phyloP scores from a whole-genome alignment of 305 asterid genomes.

The Monarda citriodora region DNA sequence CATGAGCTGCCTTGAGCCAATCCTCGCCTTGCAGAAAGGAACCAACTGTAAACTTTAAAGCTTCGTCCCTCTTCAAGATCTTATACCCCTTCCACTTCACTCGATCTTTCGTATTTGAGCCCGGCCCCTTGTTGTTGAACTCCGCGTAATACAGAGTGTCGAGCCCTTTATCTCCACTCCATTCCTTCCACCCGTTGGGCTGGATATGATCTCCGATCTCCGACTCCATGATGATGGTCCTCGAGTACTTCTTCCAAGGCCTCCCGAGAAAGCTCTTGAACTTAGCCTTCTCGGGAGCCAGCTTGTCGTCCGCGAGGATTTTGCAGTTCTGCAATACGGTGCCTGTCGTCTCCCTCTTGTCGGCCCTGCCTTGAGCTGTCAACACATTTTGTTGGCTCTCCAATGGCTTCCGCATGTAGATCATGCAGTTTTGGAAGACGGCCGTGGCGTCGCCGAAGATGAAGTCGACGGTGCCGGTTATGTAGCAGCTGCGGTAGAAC shows the following conservation, averaged over 20 bases:
- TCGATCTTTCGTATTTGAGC: conserved; percentile 39
- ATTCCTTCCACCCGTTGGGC: conserved; percentile 70
- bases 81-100: conserved; percentile 72
- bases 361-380: conserved; percentile 73
- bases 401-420: conserved; percentile 58
- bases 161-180: conserved; percentile 54
- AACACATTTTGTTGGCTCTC: conserved; percentile 62
- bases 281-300: conserved; percentile 50
- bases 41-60: conserved; percentile 46
- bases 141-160: conserved; percentile 62
- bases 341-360: conserved; percentile 67
- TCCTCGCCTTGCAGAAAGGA: conserved; percentile 70
- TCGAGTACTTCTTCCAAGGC: conserved; percentile 72
- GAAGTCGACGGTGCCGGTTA: conserved; percentile 78
- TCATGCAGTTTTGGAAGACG: conserved; percentile 78
- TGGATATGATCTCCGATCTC: conserved; percentile 62
- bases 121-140: conserved; percentile 63
- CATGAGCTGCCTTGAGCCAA: conserved; percentile 45
- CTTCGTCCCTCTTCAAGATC: conserved; percentile 41
- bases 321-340: conserved; percentile 66
- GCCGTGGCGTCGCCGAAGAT: conserved; percentile 86
- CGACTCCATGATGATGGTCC: conserved; percentile 71
- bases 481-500: conserved; percentile 77
- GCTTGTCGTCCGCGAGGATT: conserved; percentile 44
- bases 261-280: conserved; percentile 78